Evolutionary conservation across 306 rosid species (phyloP), one percentile per base, ranked within the genome.

Genomic region (Vigna hirtella): DNA sequence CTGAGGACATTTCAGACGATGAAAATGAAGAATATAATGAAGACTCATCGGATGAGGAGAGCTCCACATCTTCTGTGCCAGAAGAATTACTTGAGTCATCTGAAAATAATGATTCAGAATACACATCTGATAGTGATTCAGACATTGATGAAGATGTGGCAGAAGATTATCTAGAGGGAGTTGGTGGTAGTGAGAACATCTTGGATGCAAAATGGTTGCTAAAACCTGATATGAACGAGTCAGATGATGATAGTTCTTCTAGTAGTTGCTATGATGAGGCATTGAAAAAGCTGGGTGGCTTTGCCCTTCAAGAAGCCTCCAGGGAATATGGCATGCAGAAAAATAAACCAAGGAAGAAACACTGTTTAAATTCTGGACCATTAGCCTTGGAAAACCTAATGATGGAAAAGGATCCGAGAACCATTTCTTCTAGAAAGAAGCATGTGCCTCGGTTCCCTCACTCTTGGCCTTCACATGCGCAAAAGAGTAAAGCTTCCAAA

Each of bases 71-170:
- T 61, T 85, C 88, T 65, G 89, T 83, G 58, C 58, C 74, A 38
- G 91, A 74, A 74, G 95, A 82, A 83, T 76, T 57, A 3, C 66
- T 30, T 53, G 89, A 80, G 69, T 88, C 79, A 14, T 82, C 97
- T 24, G 93, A 88, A 76, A 84, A 89, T 83, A 86, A 74, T 36
- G 76, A 85, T 72, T 90, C 92, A 3, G 93, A 87, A n/a, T 89
- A 84, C 72, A 74, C 83, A 43, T 90, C 89, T 86, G 94, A 83
- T 72, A 80, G 83, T 85, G 93, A 81, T 87, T 92, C 91, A 65
- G 98, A 91, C 73, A 80, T 95, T 73, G 98, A 95, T 66, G 98
- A 89, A 0, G 96, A 87, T 77, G 91, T 92, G 80, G 98, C 90
- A 24, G 79, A 87, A 82, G 98, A 95, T 83, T 95, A 95, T 83